phyloP scores from a whole-genome alignment of 257 asterid species.

The Solanum etuberosum region DNA sequence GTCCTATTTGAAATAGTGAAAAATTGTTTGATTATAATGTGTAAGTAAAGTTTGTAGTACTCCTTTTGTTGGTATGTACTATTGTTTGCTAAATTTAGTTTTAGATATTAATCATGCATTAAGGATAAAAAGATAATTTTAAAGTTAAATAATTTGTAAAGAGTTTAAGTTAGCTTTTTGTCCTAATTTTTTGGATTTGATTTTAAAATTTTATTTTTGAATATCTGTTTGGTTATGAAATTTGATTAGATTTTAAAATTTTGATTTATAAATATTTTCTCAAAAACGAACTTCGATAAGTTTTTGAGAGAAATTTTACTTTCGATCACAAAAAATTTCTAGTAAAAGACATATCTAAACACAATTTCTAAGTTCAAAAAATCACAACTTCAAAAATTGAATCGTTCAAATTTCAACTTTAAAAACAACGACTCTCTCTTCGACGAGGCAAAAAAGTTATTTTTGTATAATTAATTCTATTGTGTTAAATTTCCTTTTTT shows the following conservation, averaged over 20 bases:
- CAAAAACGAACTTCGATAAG: too few relatives aligned
- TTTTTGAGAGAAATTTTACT: rapidly evolving
- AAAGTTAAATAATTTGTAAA: background rate
- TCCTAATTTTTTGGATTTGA: too few relatives aligned
- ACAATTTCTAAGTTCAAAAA: too few relatives aligned
- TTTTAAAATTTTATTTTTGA: too few relatives aligned
- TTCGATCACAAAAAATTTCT: rapidly evolving
- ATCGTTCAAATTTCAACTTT: too few relatives aligned
- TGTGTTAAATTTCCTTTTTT: background rate
- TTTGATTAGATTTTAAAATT: too few relatives aligned
- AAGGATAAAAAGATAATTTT: background rate
- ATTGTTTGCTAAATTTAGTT: background rate
- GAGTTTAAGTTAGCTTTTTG: background rate
- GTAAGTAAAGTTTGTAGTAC: background rate
- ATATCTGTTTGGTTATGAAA: rapidly evolving
- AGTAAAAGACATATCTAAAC: too few relatives aligned
- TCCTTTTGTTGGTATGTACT: background rate
- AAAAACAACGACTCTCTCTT: too few relatives aligned
- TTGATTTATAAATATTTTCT: too few relatives aligned
- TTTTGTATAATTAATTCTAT: too few relatives aligned
- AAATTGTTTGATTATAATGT: background rate
- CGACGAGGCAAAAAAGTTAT: too few relatives aligned
- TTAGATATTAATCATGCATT: background rate
- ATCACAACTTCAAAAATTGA: too few relatives aligned
- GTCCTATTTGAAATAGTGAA: background rate